Conservation (phyloP, 129 eudicot species). For the Glebionis coronaria region DNA sequence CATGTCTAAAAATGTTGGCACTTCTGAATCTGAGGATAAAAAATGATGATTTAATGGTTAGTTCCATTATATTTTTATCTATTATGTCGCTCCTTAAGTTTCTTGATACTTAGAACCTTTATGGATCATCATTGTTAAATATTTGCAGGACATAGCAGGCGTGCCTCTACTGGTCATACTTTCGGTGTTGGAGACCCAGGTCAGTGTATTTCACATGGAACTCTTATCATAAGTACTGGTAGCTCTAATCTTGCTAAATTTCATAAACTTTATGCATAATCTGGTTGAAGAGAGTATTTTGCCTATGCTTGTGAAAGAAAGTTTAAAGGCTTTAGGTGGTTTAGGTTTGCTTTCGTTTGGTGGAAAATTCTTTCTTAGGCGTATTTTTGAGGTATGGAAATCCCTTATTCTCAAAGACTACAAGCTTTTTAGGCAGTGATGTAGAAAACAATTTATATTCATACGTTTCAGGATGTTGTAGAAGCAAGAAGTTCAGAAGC, state of each 20-base stretch:
- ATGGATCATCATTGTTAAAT: conserved; percentile 31
- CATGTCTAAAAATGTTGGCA: too few relatives aligned
- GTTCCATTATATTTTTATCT: too few relatives aligned
- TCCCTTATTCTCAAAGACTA: neutral
- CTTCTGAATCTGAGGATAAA: too few relatives aligned
- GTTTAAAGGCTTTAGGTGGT: conserved; percentile 88
- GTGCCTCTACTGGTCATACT: conserved; percentile 97
- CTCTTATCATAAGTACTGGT: neutral
- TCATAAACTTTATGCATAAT: conserved; percentile 40
- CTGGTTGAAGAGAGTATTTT: conserved; percentile 70
- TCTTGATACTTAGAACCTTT: too few relatives aligned
- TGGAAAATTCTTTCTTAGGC: conserved; percentile 76
- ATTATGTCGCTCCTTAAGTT: too few relatives aligned
- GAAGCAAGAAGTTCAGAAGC: conserved; percentile 99
- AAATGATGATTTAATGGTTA: too few relatives aligned
- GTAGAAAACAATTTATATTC: conserved; percentile 21
- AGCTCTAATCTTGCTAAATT: conserved; percentile 9
- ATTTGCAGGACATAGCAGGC: conserved; percentile 94
- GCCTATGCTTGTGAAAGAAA: conserved; percentile 89
- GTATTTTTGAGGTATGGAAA: conserved; percentile 80
- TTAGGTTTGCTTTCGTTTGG: conserved; percentile 91
- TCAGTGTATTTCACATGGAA: conserved; percentile 3
- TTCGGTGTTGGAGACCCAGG: conserved; percentile 96
- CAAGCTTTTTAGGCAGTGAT: conserved; percentile 11
- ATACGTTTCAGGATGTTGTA: conserved; percentile 74